Conservation (phyloP, 2,329 filamentous ascomycete genomes). For the Epichloe coenophiala region DNA sequence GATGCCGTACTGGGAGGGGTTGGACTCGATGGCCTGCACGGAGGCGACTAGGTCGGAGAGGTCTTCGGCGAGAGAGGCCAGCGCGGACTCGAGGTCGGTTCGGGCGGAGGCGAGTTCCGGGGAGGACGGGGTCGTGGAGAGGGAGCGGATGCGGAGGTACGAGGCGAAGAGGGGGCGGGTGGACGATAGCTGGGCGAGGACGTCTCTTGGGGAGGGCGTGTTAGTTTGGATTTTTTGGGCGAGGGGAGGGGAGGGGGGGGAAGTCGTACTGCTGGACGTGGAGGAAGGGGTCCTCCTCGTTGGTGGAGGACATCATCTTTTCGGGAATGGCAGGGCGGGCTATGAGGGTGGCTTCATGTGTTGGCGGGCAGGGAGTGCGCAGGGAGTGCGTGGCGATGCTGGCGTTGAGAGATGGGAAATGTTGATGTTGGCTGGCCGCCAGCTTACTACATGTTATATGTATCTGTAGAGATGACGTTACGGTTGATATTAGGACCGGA, state of each 20-base stretch:
- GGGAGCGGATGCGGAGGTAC: slow-evolving; percentile 88
- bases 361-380: no score
- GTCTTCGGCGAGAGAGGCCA: slow-evolving; percentile 64
- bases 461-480: no score
- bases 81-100: slow-evolving; percentile 50
- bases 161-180: slow-evolving; percentile 83
- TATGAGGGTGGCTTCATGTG: background rate
- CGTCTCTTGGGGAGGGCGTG: slow-evolving; percentile 48
- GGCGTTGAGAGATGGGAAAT: background rate
- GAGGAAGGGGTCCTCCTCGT: slow-evolving; percentile 58
- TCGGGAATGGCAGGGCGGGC: background rate
- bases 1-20: slow-evolving; percentile 78
- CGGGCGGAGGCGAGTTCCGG: slow-evolving; percentile 76
- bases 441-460: no score
- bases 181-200: slow-evolving; percentile 66
- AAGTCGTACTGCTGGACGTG: slow-evolving; percentile 52
- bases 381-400: no score
- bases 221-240: background rate
- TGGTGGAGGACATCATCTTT: slow-evolving; percentile 54
- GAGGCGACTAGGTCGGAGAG: slow-evolving; percentile 78
- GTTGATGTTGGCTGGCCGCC: no score
- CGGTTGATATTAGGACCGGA: no score
- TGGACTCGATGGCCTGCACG: slow-evolving; percentile 74
- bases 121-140: slow-evolving; percentile 55
- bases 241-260: background rate